Conservation (phyloP, 2,329 filamentous ascomycete species). For the Orbilia javanica region DNA sequence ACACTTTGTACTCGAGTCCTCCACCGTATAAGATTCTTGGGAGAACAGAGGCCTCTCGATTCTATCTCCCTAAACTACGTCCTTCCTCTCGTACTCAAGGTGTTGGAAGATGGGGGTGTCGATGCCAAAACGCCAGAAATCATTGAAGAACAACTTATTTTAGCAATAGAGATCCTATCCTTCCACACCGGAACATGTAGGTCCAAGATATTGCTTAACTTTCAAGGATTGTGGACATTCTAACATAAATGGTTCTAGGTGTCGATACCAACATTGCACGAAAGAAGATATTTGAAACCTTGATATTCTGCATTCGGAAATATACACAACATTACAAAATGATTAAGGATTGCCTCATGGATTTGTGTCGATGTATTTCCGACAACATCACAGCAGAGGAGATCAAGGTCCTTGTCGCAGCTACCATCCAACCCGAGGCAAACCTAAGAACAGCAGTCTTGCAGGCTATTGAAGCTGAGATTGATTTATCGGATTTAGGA, state of each 20-base stretch:
- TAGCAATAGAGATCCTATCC: conserved; percentile 87
- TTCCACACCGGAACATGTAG: conserved; percentile 85
- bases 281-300: conserved; percentile 75
- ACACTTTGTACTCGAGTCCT: conserved; percentile 85
- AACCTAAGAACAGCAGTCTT: conserved; percentile 86
- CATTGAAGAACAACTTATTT: conserved; percentile 86
- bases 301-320: conserved; percentile 85
- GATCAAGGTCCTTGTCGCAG: conserved; percentile 80
- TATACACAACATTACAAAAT: conserved; percentile 95
- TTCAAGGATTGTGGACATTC: neutral
- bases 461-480: conserved; percentile 89
- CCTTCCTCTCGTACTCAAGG: conserved; percentile 81
- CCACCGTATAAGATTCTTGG: conserved; percentile 88
- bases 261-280: conserved; percentile 70
- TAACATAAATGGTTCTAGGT: conserved; percentile 58
- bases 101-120: conserved; percentile 84
- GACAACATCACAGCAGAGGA: conserved; percentile 81
- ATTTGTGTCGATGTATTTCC: conserved; percentile 85
- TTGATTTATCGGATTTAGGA: conserved; percentile 87
- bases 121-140: conserved; percentile 78
- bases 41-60: conserved; percentile 95
- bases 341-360: conserved; percentile 90
- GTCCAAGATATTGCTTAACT: conserved; percentile 60
- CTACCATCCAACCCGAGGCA: conserved; percentile 81
- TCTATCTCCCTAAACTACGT: conserved; percentile 87